Conservation (phyloP, 2,329 filamentous ascomycete species). For the Sporothrix pallida region DNA sequence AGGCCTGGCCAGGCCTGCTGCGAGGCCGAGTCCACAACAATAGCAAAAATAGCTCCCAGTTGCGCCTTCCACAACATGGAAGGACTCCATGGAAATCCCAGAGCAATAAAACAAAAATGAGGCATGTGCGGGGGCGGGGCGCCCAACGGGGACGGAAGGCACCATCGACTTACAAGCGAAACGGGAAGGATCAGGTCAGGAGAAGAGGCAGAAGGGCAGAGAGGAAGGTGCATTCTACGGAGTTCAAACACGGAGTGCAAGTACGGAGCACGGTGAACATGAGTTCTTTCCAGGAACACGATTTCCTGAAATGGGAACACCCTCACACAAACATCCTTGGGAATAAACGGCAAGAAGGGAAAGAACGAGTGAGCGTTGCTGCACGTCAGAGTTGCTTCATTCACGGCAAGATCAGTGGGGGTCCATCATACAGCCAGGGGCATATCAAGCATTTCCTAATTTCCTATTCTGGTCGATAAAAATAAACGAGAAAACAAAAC, state of each 20-base stretch:
- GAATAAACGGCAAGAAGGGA: not conserved
- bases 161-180: conserved; percentile 4
- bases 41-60: not conserved
- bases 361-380: not conserved
- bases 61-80: not conserved
- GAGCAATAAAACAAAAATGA: not conserved
- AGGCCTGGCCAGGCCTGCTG: too few species aligned
- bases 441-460: not conserved
- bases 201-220: not conserved
- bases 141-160: conserved; percentile 12
- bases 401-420: not conserved
- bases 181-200: not conserved
- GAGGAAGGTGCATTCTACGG: too few species aligned
- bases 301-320: not conserved
- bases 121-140: conserved; percentile 16
- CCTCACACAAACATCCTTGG: too few species aligned
- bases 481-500: too few species aligned
- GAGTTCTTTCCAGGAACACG: not conserved
- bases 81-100: too few species aligned
- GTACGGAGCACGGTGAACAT: not conserved
- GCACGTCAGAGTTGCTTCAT: too few species aligned
- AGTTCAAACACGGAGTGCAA: too few species aligned
- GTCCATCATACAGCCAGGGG: not conserved
- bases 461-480: too few species aligned
- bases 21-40: too few species aligned